A percentile compares a stretch with the other conserved stretches of the same genome.
These are phyloP conservation scores for Amauroascus verrucosus DNA, from an alignment of 2,329 filamentous ascomycete genomes.

Conservation along the genomic window DNA sequence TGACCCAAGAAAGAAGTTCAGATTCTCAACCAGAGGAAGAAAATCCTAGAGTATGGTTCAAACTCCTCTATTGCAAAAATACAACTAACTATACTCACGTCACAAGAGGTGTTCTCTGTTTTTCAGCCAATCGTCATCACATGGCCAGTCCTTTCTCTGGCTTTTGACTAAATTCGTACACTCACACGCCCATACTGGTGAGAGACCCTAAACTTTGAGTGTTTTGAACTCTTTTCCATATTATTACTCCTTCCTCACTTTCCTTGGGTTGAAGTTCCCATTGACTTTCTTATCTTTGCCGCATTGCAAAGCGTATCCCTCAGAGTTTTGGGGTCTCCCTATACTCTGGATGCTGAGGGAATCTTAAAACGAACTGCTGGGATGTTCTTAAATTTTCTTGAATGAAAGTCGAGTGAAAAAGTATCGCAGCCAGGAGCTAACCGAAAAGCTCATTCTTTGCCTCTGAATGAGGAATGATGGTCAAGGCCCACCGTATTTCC, in stretches of 20 bases:
- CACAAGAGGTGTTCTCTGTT: not conserved
- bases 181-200: not conserved
- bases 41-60: not conserved
- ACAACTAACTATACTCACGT: not conserved
- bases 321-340: not conserved
- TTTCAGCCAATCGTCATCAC: conserved; percentile 4
- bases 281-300: not conserved
- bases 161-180: not conserved
- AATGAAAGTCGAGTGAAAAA: not conserved
- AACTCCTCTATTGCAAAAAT: no score
- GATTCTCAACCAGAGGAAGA: not conserved
- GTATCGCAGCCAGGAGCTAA: not conserved
- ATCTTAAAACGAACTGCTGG: conserved; percentile 5
- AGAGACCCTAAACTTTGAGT: conserved; percentile 1
- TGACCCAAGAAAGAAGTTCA: not conserved
- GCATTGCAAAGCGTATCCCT: not conserved
- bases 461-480: not conserved
- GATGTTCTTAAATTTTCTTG: not conserved
- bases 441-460: not conserved
- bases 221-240: not conserved
- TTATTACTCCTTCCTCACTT: no score
- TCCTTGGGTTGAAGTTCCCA: not conserved
- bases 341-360: conserved; percentile 4
- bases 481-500: not conserved
- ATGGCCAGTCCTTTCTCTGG: not conserved